Percentiles rank a stretch among this genome's conserved stretches.
Conservation (phyloP, 768 basidiomycete genomes). For the Termitomyces sp. region DNA sequence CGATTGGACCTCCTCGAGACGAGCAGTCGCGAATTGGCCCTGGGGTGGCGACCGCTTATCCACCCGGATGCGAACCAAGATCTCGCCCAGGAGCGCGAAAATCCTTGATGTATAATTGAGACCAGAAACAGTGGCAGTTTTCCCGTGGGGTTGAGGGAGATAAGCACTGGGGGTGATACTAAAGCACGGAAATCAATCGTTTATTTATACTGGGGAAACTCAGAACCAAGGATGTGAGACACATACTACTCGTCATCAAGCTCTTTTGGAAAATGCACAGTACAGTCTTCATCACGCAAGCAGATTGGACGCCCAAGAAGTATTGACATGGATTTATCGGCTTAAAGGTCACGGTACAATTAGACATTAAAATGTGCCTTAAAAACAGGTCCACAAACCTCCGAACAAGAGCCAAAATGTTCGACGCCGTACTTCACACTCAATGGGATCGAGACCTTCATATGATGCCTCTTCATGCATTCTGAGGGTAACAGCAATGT, state of each 20-base stretch:
- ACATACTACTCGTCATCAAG: conserved; percentile 87
- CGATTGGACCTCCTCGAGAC: conserved; percentile 80
- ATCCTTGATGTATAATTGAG: conserved; percentile 85
- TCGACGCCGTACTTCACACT: conserved; percentile 81
- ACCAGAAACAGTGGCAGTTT: conserved; percentile 80
- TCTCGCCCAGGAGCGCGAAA: conserved; percentile 82
- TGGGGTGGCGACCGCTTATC: conserved; percentile 84
- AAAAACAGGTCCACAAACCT: conserved; percentile 40
- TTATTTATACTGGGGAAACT: conserved; percentile 18
- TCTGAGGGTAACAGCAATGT: conserved; percentile 75
- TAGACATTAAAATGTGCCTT: background rate
- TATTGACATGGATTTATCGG: conserved; percentile 88
- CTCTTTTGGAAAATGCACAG: conserved; percentile 83
- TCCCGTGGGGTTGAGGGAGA: conserved; percentile 82
- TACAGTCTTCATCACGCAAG: conserved; percentile 87
- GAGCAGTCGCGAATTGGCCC: conserved; percentile 79
- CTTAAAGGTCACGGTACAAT: conserved; percentile 29
- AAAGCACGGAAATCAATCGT: background rate
- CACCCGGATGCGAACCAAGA: conserved; percentile 79
- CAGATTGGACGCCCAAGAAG: conserved; percentile 81
- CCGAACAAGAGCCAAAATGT: conserved; percentile 89
- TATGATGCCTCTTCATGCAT: conserved; percentile 88
- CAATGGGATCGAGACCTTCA: conserved; percentile 78
- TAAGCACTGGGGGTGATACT: conserved; percentile 85
- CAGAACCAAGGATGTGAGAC: conserved; percentile 19